Evolutionary conservation across 306 rosid genomes (phyloP).

Genomic region (Cucumis cinereus): DNA sequence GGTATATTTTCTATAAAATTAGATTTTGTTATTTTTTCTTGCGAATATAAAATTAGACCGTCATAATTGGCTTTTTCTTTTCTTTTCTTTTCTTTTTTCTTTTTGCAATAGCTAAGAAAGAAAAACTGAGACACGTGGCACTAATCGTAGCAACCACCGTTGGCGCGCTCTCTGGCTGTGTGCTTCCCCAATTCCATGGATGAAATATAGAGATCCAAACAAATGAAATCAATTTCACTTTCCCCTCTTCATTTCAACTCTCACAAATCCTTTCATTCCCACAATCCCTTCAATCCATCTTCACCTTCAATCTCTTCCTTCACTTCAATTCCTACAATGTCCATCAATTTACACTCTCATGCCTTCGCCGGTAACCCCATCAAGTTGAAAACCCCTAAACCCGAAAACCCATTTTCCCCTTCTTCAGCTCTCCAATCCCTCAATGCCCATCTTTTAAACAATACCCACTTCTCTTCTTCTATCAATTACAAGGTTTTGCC

Average conservation of each 20-base stretch:
- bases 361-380: conserved; percentile 64
- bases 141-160: background rate
- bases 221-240: conserved; percentile 10
- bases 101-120: too few species aligned
- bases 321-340: conserved; percentile 21
- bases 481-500: conserved; percentile 61
- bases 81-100: too few species aligned
- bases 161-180: background rate
- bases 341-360: conserved; percentile 33
- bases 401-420: conserved; percentile 37
- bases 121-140: background rate
- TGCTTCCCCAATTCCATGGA: conserved; percentile 5
- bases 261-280: conserved; percentile 7
- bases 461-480: conserved; percentile 24
- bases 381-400: conserved; percentile 33
- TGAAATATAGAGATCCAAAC: conserved; percentile 9
- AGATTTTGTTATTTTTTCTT: too few species aligned
- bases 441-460: conserved; percentile 28
- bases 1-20: too few species aligned
- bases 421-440: conserved; percentile 49
- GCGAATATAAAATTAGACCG: too few species aligned
- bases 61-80: too few species aligned
- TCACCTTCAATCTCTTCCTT: background rate
- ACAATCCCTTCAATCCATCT: background rate
- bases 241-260: conserved; percentile 8